Conservation (phyloP, 2,329 filamentous ascomycete genomes). For the Verticillium nonalfalfae region DNA sequence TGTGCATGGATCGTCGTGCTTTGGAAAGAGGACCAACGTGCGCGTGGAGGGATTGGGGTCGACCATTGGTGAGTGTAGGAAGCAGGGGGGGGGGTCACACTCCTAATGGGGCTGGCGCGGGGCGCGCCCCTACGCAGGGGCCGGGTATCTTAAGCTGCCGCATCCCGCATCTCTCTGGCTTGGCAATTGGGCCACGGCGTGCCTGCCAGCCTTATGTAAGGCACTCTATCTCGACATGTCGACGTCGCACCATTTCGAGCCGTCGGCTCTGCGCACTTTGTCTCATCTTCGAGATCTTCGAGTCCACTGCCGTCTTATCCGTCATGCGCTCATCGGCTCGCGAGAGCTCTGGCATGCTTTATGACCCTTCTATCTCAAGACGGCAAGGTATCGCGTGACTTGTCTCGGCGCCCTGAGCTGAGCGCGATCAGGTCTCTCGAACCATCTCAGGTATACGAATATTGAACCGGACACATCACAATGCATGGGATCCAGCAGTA, state of each 20-base stretch:
- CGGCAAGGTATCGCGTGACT: background rate
- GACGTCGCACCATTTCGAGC: background rate
- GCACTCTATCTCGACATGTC: background rate
- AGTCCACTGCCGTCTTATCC: background rate
- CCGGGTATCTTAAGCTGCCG: background rate
- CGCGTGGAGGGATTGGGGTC: background rate
- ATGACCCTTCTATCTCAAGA: background rate
- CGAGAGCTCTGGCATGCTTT: background rate
- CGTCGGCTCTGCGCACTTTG: background rate
- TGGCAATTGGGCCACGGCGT: background rate
- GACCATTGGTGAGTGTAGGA: background rate
- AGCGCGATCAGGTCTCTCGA: background rate
- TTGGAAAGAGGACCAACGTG: background rate
- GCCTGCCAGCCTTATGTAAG: background rate
- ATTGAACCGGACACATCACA: background rate
- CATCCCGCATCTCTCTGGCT: background rate
- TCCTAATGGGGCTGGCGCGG: background rate
- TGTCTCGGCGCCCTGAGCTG: background rate
- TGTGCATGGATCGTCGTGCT: background rate
- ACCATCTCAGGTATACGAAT: background rate
- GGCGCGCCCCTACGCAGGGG: background rate
- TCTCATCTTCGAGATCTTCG: background rate
- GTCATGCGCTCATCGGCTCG: background rate
- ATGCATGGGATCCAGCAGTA: too few species aligned
- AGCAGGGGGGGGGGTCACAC: background rate